Evolutionary conservation across 164 flowering plant species (phyloP).

Genomic region (Paratinospora sagittata): DNA sequence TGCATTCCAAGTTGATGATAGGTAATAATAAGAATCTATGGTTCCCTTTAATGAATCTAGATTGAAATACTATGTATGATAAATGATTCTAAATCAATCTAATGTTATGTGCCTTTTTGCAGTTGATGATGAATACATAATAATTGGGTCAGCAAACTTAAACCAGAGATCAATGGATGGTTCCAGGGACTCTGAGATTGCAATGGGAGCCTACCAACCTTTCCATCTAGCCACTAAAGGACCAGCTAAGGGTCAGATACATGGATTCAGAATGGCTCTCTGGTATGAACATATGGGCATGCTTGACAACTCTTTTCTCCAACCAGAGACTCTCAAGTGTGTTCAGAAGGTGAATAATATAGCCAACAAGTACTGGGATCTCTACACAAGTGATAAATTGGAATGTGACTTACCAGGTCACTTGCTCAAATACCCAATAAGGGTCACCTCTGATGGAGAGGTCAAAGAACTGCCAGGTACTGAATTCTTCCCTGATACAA

Average conservation of each 20-base stretch:
- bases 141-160: slow-evolving; percentile 76
- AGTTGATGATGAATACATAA: slow-evolving; percentile 83
- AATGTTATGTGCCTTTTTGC: slow-evolving; percentile 6
- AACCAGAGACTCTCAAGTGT: slow-evolving; percentile 43
- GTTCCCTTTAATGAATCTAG: too few species aligned
- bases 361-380: slow-evolving; percentile 44
- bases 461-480: slow-evolving; percentile 26
- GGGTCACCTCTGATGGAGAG: slow-evolving; percentile 24
- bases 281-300: slow-evolving; percentile 57
- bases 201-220: slow-evolving; percentile 72
- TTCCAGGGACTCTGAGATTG: slow-evolving; percentile 66
- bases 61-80: too few species aligned
- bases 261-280: slow-evolving; percentile 50
- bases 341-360: slow-evolving; percentile 30
- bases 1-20: slow-evolving; percentile 72
- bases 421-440: slow-evolving; percentile 58
- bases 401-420: slow-evolving; percentile 41
- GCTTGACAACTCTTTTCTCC: slow-evolving; percentile 15
- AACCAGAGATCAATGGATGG: slow-evolving; percentile 80
- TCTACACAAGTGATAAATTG: slow-evolving; percentile 25
- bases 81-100: too few species aligned
- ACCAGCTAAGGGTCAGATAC: slow-evolving; percentile 41
- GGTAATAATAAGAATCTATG: slow-evolving; percentile 40
- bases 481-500: slow-evolving; percentile 59
- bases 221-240: slow-evolving; percentile 26